Evolutionary conservation across 257 asterid genomes (phyloP).

Genomic region (Solanum paucissectum): DNA sequence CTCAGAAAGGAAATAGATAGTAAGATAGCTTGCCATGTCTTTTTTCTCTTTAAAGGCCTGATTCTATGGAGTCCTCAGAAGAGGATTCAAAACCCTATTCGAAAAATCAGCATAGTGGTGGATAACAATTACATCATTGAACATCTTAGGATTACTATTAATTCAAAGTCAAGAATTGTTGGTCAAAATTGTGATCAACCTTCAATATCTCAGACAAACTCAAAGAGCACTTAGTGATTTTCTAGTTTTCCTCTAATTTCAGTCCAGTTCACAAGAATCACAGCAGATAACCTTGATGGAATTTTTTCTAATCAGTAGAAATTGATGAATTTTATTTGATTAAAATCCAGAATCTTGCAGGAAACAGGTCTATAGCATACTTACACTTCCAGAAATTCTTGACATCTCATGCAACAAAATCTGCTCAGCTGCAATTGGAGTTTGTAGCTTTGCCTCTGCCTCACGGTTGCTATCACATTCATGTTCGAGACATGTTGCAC

Average conservation of each 20-base stretch:
- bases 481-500: neutral
- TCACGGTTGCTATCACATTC: neutral
- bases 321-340: neutral
- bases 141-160: neutral
- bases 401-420: neutral
- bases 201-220: neutral
- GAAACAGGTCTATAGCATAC: neutral
- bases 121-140: neutral
- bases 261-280: neutral
- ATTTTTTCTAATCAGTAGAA: neutral
- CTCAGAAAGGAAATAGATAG: neutral
- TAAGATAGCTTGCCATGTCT: neutral
- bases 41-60: neutral
- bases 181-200: neutral
- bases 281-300: neutral
- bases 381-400: neutral
- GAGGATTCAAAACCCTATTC: neutral
- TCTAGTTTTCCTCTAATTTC: neutral
- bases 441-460: neutral
- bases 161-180: neutral
- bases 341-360: neutral
- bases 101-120: neutral
- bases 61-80: neutral
- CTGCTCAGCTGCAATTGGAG: neutral
- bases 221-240: neutral